Conservation (phyloP, 108 stramenopile genomes). For the Skeletonema grethae region DNA sequence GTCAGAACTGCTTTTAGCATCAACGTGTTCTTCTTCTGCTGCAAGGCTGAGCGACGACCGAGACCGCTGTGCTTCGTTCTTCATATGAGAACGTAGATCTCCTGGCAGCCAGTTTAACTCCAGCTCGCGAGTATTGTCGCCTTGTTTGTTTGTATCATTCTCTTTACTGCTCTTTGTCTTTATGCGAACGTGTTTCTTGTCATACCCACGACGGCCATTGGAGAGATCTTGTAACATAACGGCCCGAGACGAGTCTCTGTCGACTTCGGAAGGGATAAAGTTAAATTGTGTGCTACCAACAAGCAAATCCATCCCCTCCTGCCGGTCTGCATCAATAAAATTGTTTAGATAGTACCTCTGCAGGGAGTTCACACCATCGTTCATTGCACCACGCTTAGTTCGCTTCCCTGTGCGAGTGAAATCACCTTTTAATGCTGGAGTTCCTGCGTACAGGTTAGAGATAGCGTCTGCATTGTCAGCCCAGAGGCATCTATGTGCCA, state of each 20-base stretch:
- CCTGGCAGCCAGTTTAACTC: slow-evolving; percentile 70
- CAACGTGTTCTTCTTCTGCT: slow-evolving; percentile 27
- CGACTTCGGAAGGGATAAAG: slow-evolving; percentile 5
- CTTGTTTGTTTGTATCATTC: not conserved
- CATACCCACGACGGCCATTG: slow-evolving; percentile 30
- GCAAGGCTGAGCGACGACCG: slow-evolving; percentile 23
- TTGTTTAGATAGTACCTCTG: slow-evolving; percentile 96
- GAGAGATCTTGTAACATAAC: slow-evolving; percentile 22
- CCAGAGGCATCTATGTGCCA: slow-evolving; percentile 80
- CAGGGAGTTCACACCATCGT: slow-evolving; percentile 96
- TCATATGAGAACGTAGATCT: slow-evolving; percentile 67
- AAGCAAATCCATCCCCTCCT: slow-evolving; percentile 96
- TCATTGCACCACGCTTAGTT: slow-evolving; percentile 89
- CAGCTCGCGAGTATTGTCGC: slow-evolving; percentile 8
- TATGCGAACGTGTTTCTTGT: slow-evolving; percentile 31
- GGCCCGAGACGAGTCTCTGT: slow-evolving; percentile 30
- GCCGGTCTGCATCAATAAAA: slow-evolving; percentile 92
- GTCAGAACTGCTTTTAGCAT: slow-evolving; percentile 32
- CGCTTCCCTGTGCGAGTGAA: slow-evolving; percentile 92
- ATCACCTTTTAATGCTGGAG: slow-evolving; percentile 93
- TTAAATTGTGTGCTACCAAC: slow-evolving; percentile 68
- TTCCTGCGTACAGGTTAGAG: slow-evolving; percentile 92
- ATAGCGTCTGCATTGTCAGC: slow-evolving; percentile 95
- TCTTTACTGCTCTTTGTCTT: slow-evolving; percentile 17
- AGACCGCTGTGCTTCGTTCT: slow-evolving; percentile 39